phyloP scores from a whole-genome alignment of 2,329 filamentous ascomycete species.

The Talaromyces sp. region DNA sequence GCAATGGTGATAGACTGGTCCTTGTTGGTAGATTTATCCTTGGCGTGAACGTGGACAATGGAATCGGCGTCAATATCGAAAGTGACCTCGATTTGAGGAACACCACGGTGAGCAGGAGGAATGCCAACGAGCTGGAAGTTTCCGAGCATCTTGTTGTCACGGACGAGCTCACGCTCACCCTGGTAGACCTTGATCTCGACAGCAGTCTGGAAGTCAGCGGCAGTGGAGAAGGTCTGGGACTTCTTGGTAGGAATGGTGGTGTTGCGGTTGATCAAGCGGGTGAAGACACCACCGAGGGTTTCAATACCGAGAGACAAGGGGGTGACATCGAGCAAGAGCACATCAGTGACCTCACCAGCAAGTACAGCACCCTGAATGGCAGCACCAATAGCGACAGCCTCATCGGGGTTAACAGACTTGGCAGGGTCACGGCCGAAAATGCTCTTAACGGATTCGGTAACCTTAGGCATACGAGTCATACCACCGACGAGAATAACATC shows the following conservation, averaged over 20 bases:
- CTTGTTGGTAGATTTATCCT: constrained; percentile 99
- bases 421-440: constrained; percentile 95
- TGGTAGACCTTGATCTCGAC: constrained; percentile 99
- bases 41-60: constrained; percentile 95
- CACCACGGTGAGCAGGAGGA: constrained; percentile 90
- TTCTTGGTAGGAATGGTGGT: constrained; percentile 99
- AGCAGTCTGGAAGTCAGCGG: constrained; percentile 95
- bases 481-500: constrained; percentile 97
- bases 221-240: constrained; percentile 96
- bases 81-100: constrained; percentile 94
- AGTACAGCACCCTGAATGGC: constrained; percentile 96
- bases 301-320: constrained; percentile 97
- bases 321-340: constrained; percentile 91
- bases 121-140: constrained; percentile 99
- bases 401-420: constrained; percentile 98
- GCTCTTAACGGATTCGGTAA: constrained; percentile 89
- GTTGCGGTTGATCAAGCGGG: constrained; percentile 97
- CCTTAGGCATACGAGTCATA: constrained; percentile 99
- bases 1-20: constrained; percentile 99
- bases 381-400: constrained; percentile 96
- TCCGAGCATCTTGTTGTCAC: constrained; percentile 96
- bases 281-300: constrained; percentile 97
- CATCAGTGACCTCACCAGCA: constrained; percentile 92
- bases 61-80: constrained; percentile 99
- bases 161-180: constrained; percentile 98